A percentile compares a stretch with the other conserved stretches of the same genome.
These are phyloP conservation scores for Bruguiera gymnorhiza DNA, from an alignment of 345 rosid species.

Conservation along the genomic window DNA sequence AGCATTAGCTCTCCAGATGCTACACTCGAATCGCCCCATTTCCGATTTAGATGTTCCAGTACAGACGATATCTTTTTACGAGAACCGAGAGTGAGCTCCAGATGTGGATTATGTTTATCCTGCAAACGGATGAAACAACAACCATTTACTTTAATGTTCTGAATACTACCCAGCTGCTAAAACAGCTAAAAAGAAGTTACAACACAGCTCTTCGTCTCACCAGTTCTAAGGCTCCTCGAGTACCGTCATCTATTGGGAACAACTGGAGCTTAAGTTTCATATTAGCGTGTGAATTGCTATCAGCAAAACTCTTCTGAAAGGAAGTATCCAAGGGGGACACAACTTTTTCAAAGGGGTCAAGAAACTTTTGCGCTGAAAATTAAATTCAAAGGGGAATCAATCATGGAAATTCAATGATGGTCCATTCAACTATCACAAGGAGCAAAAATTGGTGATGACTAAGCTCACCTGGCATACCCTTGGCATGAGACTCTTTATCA, in stretches of 20 bases:
- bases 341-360: slow-evolving; percentile 40
- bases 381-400: slow-evolving; percentile 14
- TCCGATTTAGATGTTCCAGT: slow-evolving; percentile 84
- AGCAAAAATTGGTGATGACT: slow-evolving; percentile 18
- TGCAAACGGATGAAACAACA: slow-evolving; percentile 34
- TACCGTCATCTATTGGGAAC: slow-evolving; percentile 88
- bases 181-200: slow-evolving; percentile 14
- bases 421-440: slow-evolving; percentile 8
- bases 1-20: slow-evolving; percentile 82
- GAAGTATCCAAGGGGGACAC: slow-evolving; percentile 38
- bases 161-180: slow-evolving; percentile 12
- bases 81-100: slow-evolving; percentile 91
- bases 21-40: slow-evolving; percentile 88
- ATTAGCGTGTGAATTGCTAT: slow-evolving; percentile 44
- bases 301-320: slow-evolving; percentile 49
- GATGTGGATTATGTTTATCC: slow-evolving; percentile 93
- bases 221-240: slow-evolving; percentile 83
- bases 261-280: slow-evolving; percentile 89
- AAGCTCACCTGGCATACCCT: slow-evolving; percentile 36
- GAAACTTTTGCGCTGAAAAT: slow-evolving; percentile 39
- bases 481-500: slow-evolving; percentile 48
- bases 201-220: slow-evolving; percentile 47
- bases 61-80: slow-evolving; percentile 96
- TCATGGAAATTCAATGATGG: slow-evolving; percentile 8
- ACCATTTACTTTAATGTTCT: slow-evolving; percentile 8